Conservation (phyloP, 805 yeast genomes). For the Ogataea methanolica region DNA sequence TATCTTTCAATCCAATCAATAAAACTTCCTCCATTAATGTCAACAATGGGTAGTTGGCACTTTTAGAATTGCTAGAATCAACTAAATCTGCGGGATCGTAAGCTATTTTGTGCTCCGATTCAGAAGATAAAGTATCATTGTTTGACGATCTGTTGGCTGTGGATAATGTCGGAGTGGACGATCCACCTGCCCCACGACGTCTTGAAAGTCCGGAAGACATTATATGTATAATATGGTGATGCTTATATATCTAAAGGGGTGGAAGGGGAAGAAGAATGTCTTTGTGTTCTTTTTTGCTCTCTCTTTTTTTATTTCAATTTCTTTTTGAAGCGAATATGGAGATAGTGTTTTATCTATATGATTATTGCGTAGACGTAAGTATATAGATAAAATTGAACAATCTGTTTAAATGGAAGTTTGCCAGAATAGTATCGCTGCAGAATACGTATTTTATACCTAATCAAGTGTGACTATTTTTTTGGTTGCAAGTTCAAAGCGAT, state of each 20-base stretch:
- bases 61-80: conserved; percentile 32
- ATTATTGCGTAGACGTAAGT: too few relatives aligned
- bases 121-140: conserved; percentile 1
- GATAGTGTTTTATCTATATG: too few relatives aligned
- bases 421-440: too few relatives aligned
- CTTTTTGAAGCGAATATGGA: too few relatives aligned
- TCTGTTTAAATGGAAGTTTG: too few relatives aligned
- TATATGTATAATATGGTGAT: background rate
- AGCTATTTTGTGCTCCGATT: conserved; percentile 55
- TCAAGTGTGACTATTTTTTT: too few relatives aligned
- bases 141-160: background rate
- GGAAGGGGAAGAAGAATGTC: background rate
- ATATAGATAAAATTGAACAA: too few relatives aligned
- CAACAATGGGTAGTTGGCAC: conserved; percentile 55
- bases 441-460: too few relatives aligned
- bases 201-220: conserved; percentile 61
- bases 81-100: conserved; percentile 71
- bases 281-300: background rate
- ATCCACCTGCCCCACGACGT: conserved; percentile 53
- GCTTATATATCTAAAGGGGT: background rate
- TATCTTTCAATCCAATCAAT: conserved; percentile 88
- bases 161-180: conserved; percentile 13
- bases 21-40: conserved; percentile 97
- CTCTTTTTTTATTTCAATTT: too few relatives aligned
- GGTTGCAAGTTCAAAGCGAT: too few relatives aligned